A percentile compares a stretch with the other conserved stretches of the same genome.
phyloP scores from a whole-genome alignment of 805 yeast genomes.

The Soucietia sequanensis region DNA sequence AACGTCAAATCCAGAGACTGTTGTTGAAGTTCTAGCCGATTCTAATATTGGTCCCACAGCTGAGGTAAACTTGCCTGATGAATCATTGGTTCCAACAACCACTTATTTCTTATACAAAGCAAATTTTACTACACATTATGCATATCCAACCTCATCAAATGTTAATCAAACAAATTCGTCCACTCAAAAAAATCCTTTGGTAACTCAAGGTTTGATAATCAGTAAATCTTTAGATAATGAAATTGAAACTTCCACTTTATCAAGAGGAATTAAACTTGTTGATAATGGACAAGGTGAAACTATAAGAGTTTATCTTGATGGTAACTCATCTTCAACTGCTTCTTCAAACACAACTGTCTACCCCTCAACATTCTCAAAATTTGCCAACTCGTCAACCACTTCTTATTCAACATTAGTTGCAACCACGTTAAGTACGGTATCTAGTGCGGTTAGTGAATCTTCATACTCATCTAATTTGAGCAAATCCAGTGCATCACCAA shows the following conservation, averaged over 20 bases:
- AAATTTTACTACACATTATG: background rate
- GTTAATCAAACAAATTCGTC: no score
- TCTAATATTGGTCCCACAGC: background rate
- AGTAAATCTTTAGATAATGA: background rate
- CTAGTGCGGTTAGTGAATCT: no score
- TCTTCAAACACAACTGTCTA: no score
- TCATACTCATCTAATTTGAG: no score
- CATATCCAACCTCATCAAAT: background rate
- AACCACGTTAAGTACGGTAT: no score
- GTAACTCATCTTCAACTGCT: no score
- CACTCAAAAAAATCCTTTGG: conserved; percentile 3
- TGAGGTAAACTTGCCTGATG: background rate
- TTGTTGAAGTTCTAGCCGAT: background rate
- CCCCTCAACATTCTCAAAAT: no score
- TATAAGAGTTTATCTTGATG: background rate
- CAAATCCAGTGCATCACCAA: no score
- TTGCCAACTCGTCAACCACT: no score
- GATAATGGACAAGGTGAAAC: background rate
- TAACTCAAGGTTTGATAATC: background rate
- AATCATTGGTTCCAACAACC: background rate
- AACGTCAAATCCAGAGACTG: conserved; percentile 1
- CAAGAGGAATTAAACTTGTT: background rate
- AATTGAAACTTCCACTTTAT: background rate
- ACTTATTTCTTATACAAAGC: conserved; percentile 1
- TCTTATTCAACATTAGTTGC: no score